Evolutionary conservation across 176 grass and related monocot genomes (phyloP), one percentile per base, ranked within the genome.

Genomic region (Echinochloa phyllopogon): DNA sequence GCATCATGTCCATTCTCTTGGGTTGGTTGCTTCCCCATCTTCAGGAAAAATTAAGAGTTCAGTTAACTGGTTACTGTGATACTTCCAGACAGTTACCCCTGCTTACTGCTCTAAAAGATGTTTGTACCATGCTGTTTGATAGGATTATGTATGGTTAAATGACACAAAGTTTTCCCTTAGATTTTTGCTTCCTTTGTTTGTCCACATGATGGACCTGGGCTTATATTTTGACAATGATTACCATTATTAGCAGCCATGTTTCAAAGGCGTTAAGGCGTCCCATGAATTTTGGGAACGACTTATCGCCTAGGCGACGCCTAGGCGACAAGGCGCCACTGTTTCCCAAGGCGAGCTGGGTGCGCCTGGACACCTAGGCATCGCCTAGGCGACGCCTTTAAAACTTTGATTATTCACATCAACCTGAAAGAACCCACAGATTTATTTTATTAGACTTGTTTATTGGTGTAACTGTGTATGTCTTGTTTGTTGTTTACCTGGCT

Each of bases 401-500:
- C n/a, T 59, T 56, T 36, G 38, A 58, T 27, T 74, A 52, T 20
- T 75, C 53, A 38, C 33, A 45, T 81, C 18, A 65, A 81, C 6
- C 15, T 45, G 66, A 63, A 79, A 10, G 20, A 63, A 53, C 66
- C 16, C 11, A 24, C 15, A 43, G 53, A 18, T 8, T 38, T 38
- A 2, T 53, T 53, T 9, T 38, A 33, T 51, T 8, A 25, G 38
- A 49, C 2, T 73, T 86, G 14, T 82, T 71, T 71, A 69, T 78
- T 61, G 2, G 15, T 23, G 42, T 69, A 51, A 8, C 20, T 56
- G 20, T 47, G 25, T 79, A 63, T 0, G 5, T 78, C n/a, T 5
- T 48, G 14, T 49, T 53, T 56, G 67, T 4, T 66, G 18, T 57
- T 83, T 78, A 65, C 38, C 38, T 79, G 56, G 9, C 33, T 66